Percentiles rank a stretch among this genome's conserved stretches.
These are phyloP conservation scores for Coleophoma cylindrospora DNA, from an alignment of 2,329 filamentous ascomycete species.

Conservation along the genomic window DNA sequence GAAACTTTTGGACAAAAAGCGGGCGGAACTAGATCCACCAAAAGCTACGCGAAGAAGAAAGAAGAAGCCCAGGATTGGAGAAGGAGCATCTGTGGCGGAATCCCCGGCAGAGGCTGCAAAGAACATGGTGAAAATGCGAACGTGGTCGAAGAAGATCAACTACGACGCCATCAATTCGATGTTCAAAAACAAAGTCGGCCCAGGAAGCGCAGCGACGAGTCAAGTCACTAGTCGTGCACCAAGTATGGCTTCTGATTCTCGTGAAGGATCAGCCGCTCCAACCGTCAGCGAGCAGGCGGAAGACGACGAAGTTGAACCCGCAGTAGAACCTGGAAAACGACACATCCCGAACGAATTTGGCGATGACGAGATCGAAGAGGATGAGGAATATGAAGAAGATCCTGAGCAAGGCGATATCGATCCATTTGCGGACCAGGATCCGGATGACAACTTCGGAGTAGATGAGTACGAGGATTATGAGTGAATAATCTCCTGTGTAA, in stretches of 20 bases:
- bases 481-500: neutral
- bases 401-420: neutral
- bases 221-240: constrained; percentile 36
- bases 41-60: constrained; percentile 53
- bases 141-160: constrained; percentile 71
- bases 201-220: constrained; percentile 42
- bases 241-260: neutral
- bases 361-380: neutral
- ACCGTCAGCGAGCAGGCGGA: neutral
- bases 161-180: constrained; percentile 59
- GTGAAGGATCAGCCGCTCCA: neutral
- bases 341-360: neutral
- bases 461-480: neutral
- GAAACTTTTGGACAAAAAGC: constrained; percentile 71
- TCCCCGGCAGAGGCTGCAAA: constrained; percentile 66
- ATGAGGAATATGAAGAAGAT: neutral
- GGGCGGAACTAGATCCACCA: constrained; percentile 46
- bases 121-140: constrained; percentile 61
- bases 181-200: constrained; percentile 36
- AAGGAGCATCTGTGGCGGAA: constrained; percentile 61
- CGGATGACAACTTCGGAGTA: neutral
- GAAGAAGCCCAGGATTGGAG: constrained; percentile 54
- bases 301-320: neutral
- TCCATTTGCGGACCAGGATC: neutral
- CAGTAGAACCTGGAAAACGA: neutral